phyloP scores from a whole-genome alignment of 495 filamentous ascomycete species.

The Aspergillus wentii region DNA sequence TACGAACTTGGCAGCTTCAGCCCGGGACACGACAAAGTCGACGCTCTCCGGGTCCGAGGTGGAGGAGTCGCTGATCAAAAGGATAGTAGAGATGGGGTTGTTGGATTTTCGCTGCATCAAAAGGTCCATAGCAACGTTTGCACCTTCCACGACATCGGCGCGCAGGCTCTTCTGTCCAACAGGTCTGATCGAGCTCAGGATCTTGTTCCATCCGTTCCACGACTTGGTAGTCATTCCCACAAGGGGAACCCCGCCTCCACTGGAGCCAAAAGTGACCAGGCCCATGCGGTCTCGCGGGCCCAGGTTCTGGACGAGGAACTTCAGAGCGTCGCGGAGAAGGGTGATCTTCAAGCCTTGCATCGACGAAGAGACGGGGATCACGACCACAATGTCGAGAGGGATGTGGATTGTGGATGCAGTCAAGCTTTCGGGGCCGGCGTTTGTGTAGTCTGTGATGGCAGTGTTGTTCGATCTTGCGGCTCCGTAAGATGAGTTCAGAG shows the following conservation, averaged over 20 bases:
- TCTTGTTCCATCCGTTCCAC: slow-evolving; percentile 87
- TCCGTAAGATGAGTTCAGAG: slow-evolving; percentile 80
- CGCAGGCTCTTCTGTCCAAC: slow-evolving; percentile 95
- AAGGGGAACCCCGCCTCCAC: slow-evolving; percentile 85
- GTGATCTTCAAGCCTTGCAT: slow-evolving; percentile 99
- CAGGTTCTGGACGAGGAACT: slow-evolving; percentile 88
- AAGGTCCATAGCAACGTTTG: slow-evolving; percentile 98
- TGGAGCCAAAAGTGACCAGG: slow-evolving; percentile 94
- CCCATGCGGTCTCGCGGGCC: slow-evolving; percentile 96
- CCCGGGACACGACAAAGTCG: slow-evolving; percentile 96
- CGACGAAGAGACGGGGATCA: slow-evolving; percentile 95
- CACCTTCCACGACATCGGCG: slow-evolving; percentile 95
- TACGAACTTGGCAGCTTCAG: slow-evolving; percentile 92
- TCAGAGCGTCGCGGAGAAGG: slow-evolving; percentile 86
- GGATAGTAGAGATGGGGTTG: slow-evolving; percentile 93
- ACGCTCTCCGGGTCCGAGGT: slow-evolving; percentile 94
- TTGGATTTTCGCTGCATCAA: slow-evolving; percentile 96
- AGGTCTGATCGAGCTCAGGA: slow-evolving; percentile 83
- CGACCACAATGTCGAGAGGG: slow-evolving; percentile 91
- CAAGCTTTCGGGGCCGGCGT: slow-evolving; percentile 54
- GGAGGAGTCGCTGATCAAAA: slow-evolving; percentile 98
- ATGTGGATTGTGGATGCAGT: slow-evolving; percentile 71
- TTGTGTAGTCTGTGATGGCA: slow-evolving; percentile 53
- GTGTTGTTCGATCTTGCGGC: slow-evolving; percentile 42
- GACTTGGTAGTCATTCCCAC: slow-evolving; percentile 97